phyloP scores from a whole-genome alignment of 2,329 filamentous ascomycete species.

The Akanthomyces lecanii region DNA sequence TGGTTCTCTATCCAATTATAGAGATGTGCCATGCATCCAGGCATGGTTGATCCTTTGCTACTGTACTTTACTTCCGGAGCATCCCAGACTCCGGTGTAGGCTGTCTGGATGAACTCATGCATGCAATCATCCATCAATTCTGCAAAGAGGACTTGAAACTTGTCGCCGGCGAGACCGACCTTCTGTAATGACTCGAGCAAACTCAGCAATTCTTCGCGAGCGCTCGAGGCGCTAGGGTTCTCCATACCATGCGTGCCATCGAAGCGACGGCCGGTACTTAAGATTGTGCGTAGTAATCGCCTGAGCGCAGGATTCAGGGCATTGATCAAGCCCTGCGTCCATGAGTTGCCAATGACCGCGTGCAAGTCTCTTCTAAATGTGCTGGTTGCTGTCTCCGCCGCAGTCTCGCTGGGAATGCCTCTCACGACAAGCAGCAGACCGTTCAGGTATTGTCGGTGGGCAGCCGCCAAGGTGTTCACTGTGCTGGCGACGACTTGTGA shows the following conservation, averaged over 20 bases:
- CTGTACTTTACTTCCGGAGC: slow-evolving; percentile 22
- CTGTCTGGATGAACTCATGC: slow-evolving; percentile 56
- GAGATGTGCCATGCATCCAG: slow-evolving; percentile 56
- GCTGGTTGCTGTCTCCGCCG: slow-evolving; percentile 35
- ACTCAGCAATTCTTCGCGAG: slow-evolving; percentile 48
- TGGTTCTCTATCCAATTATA: slow-evolving; percentile 64
- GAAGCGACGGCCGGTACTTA: slow-evolving; percentile 30
- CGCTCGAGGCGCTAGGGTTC: slow-evolving; percentile 31
- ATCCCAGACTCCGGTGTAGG: slow-evolving; percentile 61
- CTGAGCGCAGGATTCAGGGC: slow-evolving; percentile 53
- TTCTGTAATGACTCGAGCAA: slow-evolving; percentile 57
- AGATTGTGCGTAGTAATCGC: slow-evolving; percentile 47
- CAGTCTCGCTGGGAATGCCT: slow-evolving; percentile 38
- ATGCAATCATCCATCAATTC: slow-evolving; percentile 66
- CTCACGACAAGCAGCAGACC: slow-evolving; percentile 49
- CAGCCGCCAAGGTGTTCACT: slow-evolving; percentile 56
- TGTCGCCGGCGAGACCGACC: slow-evolving; percentile 65
- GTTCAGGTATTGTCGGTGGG: slow-evolving; percentile 53
- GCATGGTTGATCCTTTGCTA: slow-evolving; percentile 31
- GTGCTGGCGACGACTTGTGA: slow-evolving; percentile 47
- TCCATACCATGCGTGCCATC: slow-evolving; percentile 21
- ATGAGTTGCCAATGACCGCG: slow-evolving; percentile 61
- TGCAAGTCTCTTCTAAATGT: slow-evolving; percentile 60
- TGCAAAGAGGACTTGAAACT: slow-evolving; percentile 66
- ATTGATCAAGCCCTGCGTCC: slow-evolving; percentile 48